Base-by-base conservation (phyloP, 2,329 filamentous ascomycete genomes). In the Alternaria hordeiaustralica region DNA sequence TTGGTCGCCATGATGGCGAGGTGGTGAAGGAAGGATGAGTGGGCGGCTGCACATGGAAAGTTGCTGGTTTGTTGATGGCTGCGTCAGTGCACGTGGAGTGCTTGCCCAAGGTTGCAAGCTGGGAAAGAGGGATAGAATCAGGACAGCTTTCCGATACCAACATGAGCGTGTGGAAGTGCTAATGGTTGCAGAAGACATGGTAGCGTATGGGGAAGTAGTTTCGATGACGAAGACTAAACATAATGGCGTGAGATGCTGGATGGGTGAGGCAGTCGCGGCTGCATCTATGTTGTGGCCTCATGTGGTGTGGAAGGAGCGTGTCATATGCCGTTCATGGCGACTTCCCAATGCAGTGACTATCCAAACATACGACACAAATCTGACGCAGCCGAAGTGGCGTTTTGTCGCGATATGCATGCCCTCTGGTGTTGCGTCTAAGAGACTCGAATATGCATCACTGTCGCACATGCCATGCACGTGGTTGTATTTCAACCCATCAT, bases 401-500 rank as follows among this genome's bases (percentile, higher is more conserved):
- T 50, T 13, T 3, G 23, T 26, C 25, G 26, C 49, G 9, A 25
- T 13, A 8, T 12, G 43, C 4, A 25, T 25, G 26, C 15, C 20
- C 28, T 4, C 4, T 25, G 33, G 18, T 5, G 11, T n/a, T 13
- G 55, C 30, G 23, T 18, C 20, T 25, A 20, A 41, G 49, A 36
- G 36, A 21, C 20, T 50, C 28, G 10, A 6, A 23, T 26, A 20
- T 28, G 46, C 18, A 20, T 28, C 46, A 50, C 46, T 11, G 28
- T n/a, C 20, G 46, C 46, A 50, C 43, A 15, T 43, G 12, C 3
- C 13, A 23, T 33, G 41, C 6, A 28, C 13, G 25, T n/a, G 20
- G 55, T 33, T 11, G n/a, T 20, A n/a, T 23, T 33, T 78, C 68
- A 79, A 36, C 72, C 68, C 74, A 77, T 79, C 77, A 77, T 77